These are phyloP conservation scores for Steccherinum ochraceum DNA, from an alignment of 768 basidiomycete species.

Conservation along the genomic window DNA sequence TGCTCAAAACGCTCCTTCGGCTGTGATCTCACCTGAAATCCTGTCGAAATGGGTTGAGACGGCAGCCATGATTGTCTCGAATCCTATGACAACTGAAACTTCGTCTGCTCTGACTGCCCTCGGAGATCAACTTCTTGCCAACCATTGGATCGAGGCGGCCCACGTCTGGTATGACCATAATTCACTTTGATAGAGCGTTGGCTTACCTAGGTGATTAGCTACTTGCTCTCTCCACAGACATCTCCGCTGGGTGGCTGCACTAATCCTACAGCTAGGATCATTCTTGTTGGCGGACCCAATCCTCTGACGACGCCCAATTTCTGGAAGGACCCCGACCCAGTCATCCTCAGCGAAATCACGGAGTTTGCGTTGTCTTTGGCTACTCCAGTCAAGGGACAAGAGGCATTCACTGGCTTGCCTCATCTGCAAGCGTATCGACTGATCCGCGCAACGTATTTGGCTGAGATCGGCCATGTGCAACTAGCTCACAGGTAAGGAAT, in stretches of 20 bases:
- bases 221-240: slow-evolving; percentile 81
- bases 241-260: slow-evolving; percentile 69
- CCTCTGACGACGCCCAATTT: slow-evolving; percentile 46
- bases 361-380: slow-evolving; percentile 86
- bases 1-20: slow-evolving; percentile 28
- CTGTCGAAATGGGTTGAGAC: slow-evolving; percentile 83
- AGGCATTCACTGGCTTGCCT: slow-evolving; percentile 73
- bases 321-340: slow-evolving; percentile 61
- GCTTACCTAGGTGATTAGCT: slow-evolving; percentile 38
- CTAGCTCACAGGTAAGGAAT: slow-evolving; percentile 71
- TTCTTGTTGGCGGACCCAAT: slow-evolving; percentile 65
- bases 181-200: not conserved
- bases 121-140: slow-evolving; percentile 72
- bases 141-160: slow-evolving; percentile 77
- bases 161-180: slow-evolving; percentile 73
- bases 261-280: slow-evolving; percentile 57
- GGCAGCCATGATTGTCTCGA: slow-evolving; percentile 75
- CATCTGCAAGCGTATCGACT: slow-evolving; percentile 88
- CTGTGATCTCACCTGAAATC: slow-evolving; percentile 52
- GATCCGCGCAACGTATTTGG: slow-evolving; percentile 65
- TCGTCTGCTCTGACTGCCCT: slow-evolving; percentile 75
- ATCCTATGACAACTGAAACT: slow-evolving; percentile 58
- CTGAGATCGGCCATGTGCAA: slow-evolving; percentile 76
- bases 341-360: slow-evolving; percentile 83
- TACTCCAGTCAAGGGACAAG: slow-evolving; percentile 76